Evolutionary conservation across 768 basidiomycete species (phyloP), one percentile per base, ranked within the genome.

Genomic region (Calvatia gigantea): DNA sequence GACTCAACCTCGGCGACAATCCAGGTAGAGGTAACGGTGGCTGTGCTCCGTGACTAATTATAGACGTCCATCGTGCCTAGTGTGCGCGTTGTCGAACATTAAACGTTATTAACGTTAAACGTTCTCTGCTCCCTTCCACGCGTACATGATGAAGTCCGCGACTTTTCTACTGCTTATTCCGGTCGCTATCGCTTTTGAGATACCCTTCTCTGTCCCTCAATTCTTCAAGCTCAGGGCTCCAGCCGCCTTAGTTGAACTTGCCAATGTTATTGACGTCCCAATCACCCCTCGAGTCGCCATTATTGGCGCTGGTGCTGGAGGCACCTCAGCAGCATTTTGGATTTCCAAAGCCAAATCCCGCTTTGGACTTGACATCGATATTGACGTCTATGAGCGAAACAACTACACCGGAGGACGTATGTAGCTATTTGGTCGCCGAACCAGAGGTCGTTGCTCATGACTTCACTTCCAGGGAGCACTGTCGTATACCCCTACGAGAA

Each of bases 281-380:
- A 55, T 58, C 15, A 63, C 75, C 0, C 81, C 85, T 42, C 73
- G 86, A 44, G 78, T 97, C 61, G 94, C 94, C 6, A 85, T 97
- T 64, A 82, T 97, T 51, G 94, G 94, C 15, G 94, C 94, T 0
- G 94, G 94, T 25, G 93, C 94, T 12, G 91, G 78, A 8, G 94
- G 94, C 7, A 83, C 82, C 14, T 88, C 91, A 23, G 89, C 93
- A 19, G 92, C 85, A 2, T 90, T 83, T 65, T 90, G 93, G 86
- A 85, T 95, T 51, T 79, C 82, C 17, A 88, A 87, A 65, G 89
- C 87, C 25, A 85, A 86, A 61, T 78, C 89, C 60, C 75, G 88
- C 23, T 85, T 78, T 55, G 84, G 81, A 2, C 60, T 91, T 31
- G 77, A 88, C 54, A 76, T 91, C 2, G 84, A 89, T 49, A 77